Percentiles rank a stretch among this genome's conserved stretches.
Conservation (phyloP, 108 stramenopile genomes). For the Pseudonitzschia delicatissima region DNA sequence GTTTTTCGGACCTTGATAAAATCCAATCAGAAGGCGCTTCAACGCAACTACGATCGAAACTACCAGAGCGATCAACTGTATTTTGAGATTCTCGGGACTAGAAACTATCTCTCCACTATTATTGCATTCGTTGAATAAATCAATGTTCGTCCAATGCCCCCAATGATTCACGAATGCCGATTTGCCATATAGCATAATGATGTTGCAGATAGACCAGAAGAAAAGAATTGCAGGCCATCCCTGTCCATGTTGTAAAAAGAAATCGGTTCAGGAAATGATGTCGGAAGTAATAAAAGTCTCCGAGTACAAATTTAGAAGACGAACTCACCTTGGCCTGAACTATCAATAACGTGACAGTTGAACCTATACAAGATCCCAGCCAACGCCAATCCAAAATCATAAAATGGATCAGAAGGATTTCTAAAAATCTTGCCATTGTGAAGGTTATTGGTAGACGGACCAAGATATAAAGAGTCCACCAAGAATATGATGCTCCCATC, state of each 20-base stretch:
- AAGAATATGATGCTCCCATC: slow-evolving; percentile 30
- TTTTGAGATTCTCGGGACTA: slow-evolving; percentile 2
- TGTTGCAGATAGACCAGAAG: slow-evolving; percentile 26
- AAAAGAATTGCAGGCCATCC: slow-evolving; percentile 27
- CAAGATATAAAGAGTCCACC: slow-evolving; percentile 38
- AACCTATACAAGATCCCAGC: slow-evolving; percentile 2
- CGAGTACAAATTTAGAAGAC: neutral
- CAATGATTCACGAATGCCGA: slow-evolving; percentile 21
- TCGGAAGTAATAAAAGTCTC: slow-evolving; percentile 1
- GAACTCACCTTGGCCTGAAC: slow-evolving; percentile 14
- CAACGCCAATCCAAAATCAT: slow-evolving; percentile 14
- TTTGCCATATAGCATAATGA: slow-evolving; percentile 14
- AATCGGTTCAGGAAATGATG: neutral
- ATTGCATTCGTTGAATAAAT: slow-evolving; percentile 39
- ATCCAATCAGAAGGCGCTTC: slow-evolving; percentile 58
- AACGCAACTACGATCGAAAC: slow-evolving; percentile 41
- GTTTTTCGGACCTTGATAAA: slow-evolving; percentile 51
- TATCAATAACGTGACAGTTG: slow-evolving; percentile 11
- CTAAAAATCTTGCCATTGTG: slow-evolving; percentile 18
- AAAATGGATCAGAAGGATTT: slow-evolving; percentile 39
- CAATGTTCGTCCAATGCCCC: slow-evolving; percentile 26
- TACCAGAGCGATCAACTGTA: slow-evolving; percentile 47
- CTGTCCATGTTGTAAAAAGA: neutral
- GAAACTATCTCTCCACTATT: slow-evolving; percentile 31
- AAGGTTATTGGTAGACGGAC: slow-evolving; percentile 45